Conservation (phyloP, 2,329 filamentous ascomycete species). For the Fusarium annulatum region DNA sequence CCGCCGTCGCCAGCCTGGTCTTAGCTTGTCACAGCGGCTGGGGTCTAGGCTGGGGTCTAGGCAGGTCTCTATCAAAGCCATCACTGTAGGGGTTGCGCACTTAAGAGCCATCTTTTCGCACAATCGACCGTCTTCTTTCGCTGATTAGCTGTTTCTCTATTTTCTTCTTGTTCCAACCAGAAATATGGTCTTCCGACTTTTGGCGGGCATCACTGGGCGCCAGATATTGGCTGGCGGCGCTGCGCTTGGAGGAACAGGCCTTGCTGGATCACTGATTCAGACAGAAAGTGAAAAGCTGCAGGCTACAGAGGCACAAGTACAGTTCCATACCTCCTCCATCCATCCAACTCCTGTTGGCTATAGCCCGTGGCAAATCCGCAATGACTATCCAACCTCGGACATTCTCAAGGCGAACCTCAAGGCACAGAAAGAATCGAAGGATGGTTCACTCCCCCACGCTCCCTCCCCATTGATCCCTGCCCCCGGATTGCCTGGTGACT, state of each 20-base stretch:
- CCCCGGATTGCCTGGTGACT: background rate
- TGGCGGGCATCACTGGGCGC: background rate
- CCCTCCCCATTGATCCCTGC: background rate
- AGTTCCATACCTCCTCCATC: background rate
- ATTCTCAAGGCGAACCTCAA: background rate
- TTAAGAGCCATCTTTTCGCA: background rate
- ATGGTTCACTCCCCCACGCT: background rate
- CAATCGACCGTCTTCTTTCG: rapidly evolving
- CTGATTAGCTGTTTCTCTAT: background rate
- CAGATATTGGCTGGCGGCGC: background rate
- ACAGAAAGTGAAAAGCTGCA: background rate
- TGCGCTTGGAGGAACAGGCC: background rate
- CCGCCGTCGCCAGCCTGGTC: background rate
- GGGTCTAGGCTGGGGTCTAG: background rate
- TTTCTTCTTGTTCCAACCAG: rapidly evolving
- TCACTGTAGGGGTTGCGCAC: background rate
- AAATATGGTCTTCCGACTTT: background rate
- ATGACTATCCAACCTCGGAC: background rate
- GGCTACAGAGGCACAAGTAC: background rate
- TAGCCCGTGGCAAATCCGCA: background rate
- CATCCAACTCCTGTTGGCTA: background rate
- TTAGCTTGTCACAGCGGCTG: background rate
- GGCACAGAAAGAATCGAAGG: background rate
- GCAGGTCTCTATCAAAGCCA: background rate
- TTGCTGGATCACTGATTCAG: background rate